A percentile compares a stretch with the other conserved stretches of the same genome.
Evolutionary conservation across 164 flowering plant genomes (phyloP).

Genomic region (Paratinospora sagittata): DNA sequence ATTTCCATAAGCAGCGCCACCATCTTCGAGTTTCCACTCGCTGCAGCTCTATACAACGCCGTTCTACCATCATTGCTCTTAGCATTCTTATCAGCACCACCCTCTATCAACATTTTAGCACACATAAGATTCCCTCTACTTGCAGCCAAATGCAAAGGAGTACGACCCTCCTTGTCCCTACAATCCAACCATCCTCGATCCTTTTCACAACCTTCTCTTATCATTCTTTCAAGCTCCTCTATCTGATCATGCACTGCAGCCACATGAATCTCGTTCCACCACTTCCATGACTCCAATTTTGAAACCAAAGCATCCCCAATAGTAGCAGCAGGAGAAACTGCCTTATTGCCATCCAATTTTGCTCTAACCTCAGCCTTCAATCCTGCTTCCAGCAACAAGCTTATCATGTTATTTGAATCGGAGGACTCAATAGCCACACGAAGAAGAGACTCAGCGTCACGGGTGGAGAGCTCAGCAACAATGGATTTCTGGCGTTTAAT

Average conservation of each 20-base stretch:
- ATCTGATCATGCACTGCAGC: slow-evolving; percentile 34
- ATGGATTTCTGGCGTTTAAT: slow-evolving; percentile 43
- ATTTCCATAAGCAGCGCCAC: slow-evolving; percentile 34
- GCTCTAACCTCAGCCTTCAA: slow-evolving; percentile 21
- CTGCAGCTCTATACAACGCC: slow-evolving; percentile 43
- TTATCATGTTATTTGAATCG: slow-evolving; percentile 31
- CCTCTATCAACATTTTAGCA: slow-evolving; percentile 34
- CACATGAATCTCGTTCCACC: slow-evolving; percentile 41
- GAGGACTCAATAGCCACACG: slow-evolving; percentile 33
- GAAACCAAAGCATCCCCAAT: slow-evolving; percentile 8
- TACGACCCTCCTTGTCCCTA: slow-evolving; percentile 37
- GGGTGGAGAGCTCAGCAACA: slow-evolving; percentile 24
- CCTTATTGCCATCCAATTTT: slow-evolving; percentile 2
- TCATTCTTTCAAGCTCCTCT: slow-evolving; percentile 28
- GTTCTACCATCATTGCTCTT: slow-evolving; percentile 40
- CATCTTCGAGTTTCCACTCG: slow-evolving; percentile 39
- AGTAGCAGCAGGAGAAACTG: no score
- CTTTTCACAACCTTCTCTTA: background rate
- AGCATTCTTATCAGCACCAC: slow-evolving; percentile 43
- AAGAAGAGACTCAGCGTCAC: slow-evolving; percentile 38
- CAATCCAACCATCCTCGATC: slow-evolving; percentile 28
- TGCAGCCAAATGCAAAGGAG: slow-evolving; percentile 43
- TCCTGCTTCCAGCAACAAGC: slow-evolving; percentile 41
- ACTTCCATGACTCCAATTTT: slow-evolving; percentile 23
- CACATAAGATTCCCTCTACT: slow-evolving; percentile 33